Evolutionary conservation across 805 yeast species (phyloP), one percentile per base, ranked within the genome.

Genomic region (Saturnispora zaruensis): DNA sequence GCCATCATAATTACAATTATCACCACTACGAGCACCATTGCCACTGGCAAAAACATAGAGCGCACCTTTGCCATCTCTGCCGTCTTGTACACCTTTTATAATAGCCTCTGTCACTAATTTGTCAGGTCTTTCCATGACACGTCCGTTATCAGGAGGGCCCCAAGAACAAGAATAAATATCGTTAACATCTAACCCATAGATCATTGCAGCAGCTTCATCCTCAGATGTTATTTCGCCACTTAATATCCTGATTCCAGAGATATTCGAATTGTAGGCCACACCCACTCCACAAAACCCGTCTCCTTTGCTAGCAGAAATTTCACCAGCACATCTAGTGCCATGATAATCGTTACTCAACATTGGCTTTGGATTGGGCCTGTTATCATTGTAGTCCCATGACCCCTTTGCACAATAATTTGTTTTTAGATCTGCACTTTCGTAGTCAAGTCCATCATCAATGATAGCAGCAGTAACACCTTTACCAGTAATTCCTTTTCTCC

Each of bases 291-390:
- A 93, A 20, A 74, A 82, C 28, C 79, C 84, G 64, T 93, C 91
- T 48, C 72, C 71, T 47, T 79, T 89, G 3, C 83, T 93, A 4
- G 87, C 88, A 0, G 96, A 97, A 51, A 93, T 85, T 66, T 93
- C 99, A 36, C 96, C 98, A 2, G 99, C 98, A 70, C 99, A 93
- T 56, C 99, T 72, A 0, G 99, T 93, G 6, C 99, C 99, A 65
- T 93, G 99, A 58, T 82, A 81, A 64, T 93, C 99, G 64, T 86
- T 95, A 7, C 58, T 66, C 26, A 91, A 72, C 50, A 82, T 71
- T 9, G 99, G 99, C 58, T 77, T 79, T 2, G 99, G 99, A 44
- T 81, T 69, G 21, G 78, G 74, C 0, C 74, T 74, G 59, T 86
- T 82, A 58, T 80, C 85, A 63, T 93, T 93, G 66, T 78, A 93